Percentiles rank a stretch among this genome's conserved stretches.
Conservation (phyloP, 2,329 filamentous ascomycete genomes). For the Diaporthe sp. region DNA sequence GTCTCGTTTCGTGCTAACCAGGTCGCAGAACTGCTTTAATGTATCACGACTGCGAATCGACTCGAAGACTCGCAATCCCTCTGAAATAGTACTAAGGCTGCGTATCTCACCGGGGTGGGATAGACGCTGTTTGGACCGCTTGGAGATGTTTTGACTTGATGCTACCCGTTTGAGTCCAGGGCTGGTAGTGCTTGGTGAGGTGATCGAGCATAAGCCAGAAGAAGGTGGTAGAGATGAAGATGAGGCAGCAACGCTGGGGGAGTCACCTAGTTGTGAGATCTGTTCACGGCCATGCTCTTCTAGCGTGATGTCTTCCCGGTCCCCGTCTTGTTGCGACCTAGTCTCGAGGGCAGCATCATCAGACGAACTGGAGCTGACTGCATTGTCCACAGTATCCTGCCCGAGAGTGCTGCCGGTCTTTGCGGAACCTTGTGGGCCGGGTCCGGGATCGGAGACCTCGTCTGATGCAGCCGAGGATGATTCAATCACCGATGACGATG, state of each 20-base stretch:
- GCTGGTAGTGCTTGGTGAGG: no score
- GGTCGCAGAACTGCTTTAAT: neutral
- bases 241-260: neutral
- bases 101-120: no score
- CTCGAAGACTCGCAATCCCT: neutral
- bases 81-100: no score
- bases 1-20: neutral
- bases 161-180: neutral
- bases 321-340: neutral
- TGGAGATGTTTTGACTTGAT: neutral
- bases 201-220: no score
- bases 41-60: neutral
- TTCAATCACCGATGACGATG: no score
- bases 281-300: neutral
- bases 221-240: no score
- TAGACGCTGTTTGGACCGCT: neutral
- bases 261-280: neutral
- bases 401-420: no score
- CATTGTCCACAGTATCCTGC: no score
- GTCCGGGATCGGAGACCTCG: no score
- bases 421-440: no score
- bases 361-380: no score
- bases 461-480: no score
- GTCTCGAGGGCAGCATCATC: neutral
- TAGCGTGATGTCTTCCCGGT: neutral